Percentiles rank a stretch among this genome's conserved stretches.
phyloP scores from a whole-genome alignment of 805 yeast genomes.

The Candida nemodendra region DNA sequence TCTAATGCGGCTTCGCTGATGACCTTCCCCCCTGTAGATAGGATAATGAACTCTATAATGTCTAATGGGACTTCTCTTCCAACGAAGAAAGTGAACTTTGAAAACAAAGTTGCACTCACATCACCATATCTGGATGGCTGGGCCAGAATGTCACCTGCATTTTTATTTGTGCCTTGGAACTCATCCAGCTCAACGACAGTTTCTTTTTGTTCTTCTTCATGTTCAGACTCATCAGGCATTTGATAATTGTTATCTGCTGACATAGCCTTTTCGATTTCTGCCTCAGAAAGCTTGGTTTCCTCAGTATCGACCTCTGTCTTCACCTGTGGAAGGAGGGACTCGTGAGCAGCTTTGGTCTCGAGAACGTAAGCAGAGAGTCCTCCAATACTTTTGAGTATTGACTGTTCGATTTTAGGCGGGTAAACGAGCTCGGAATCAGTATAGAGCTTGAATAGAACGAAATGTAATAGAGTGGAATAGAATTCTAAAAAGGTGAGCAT shows the following conservation, averaged over 20 bases:
- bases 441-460: conserved; percentile 81
- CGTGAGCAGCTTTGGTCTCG: conserved; percentile 44
- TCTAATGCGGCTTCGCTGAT: conserved; percentile 87
- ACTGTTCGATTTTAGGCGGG: conserved; percentile 81
- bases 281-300: conserved; percentile 39
- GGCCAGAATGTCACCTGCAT: conserved; percentile 63
- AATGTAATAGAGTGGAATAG: conserved; percentile 87
- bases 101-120: conserved; percentile 63
- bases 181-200: conserved; percentile 61
- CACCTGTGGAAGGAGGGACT: conserved; percentile 38
- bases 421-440: conserved; percentile 82
- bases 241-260: conserved; percentile 48
- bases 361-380: conserved; percentile 83
- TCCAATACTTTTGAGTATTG: conserved; percentile 80
- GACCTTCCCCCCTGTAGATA: conserved; percentile 82
- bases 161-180: conserved; percentile 62
- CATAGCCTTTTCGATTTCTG: conserved; percentile 50
- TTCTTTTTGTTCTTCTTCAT: conserved; percentile 34
- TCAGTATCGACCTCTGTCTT: conserved; percentile 26
- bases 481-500: conserved; percentile 97
- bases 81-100: conserved; percentile 74
- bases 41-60: conserved; percentile 79
- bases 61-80: conserved; percentile 97
- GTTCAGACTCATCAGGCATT: conserved; percentile 37
- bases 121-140: conserved; percentile 68